Base-by-base conservation (phyloP, 2,329 filamentous ascomycete species). In the Aspergillus ochraceus region DNA sequence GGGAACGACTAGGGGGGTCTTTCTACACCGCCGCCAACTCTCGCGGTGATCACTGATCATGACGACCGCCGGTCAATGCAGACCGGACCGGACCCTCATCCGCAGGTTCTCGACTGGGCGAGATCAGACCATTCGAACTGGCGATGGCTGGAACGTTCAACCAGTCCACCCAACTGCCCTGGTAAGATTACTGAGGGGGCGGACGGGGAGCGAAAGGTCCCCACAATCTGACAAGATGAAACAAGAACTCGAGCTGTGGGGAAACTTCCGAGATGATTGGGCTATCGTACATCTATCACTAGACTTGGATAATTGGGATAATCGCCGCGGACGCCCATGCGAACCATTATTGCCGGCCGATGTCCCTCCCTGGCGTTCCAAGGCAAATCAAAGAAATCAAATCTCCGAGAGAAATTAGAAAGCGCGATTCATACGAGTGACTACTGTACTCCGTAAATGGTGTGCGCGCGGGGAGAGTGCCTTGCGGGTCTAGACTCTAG, bases 201-300 rank as follows among this genome's bases (percentile, higher is more conserved):
- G 22, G 36, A 42, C 36, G 36, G 36, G 36, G 14, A 42, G 36
- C 36, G 36, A 42, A 42, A 42, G 36, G 36, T 42, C 36, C 36
- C 36, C 36, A 42, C 36, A 59, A 57, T 53, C 30, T 20, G 47
- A 60, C 52, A 55, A 58, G 47, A 29, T 59, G 58, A 64, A 63
- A 64, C 61, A 56, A n/a, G 46, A 62, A 55, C 51, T 47, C 47
- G 50, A 54, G 58, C 29, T 60, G 57, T 65, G 59, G 57, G 61
- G 62, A 57, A 59, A 22, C 29, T 32, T 19, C 49, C 24, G 58
- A 56, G 55, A 55, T 58, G 52, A 61, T 54, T 54, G 26, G 39
- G 30, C 26, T 19, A 57, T 46, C 29, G 29, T 55, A n/a, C 52
- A 47, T 36, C 32, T 42, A 42, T 42, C 17, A 17, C n/a, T 8